Percentiles rank a stretch among this genome's conserved stretches.
These are phyloP conservation scores for Daldinia caldariorum DNA, from an alignment of 495 filamentous ascomycete species.

Conservation along the genomic window DNA sequence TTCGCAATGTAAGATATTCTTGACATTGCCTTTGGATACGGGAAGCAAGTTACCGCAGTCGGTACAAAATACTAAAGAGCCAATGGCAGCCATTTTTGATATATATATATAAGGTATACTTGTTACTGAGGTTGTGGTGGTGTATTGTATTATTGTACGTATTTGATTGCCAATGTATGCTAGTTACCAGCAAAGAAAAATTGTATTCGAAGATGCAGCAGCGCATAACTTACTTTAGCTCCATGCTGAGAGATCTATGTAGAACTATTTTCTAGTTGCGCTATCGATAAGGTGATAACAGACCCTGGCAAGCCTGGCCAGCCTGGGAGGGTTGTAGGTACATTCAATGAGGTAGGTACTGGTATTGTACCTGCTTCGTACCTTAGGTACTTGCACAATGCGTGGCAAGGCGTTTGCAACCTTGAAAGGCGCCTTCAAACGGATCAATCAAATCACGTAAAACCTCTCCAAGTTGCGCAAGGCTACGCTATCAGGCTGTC, in stretches of 20 bases:
- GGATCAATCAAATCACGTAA: conserved; percentile 35
- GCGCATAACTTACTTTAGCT: not conserved
- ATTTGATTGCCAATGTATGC: not conserved
- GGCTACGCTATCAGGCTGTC: conserved; percentile 35
- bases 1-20: conserved; percentile 80
- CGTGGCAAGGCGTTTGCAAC: conserved; percentile 12
- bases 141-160: not conserved
- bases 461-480: conserved; percentile 33
- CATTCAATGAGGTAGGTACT: not conserved
- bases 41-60: conserved; percentile 93
- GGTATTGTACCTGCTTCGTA: too few species aligned
- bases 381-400: conserved; percentile 8
- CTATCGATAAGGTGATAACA: conserved; percentile 5
- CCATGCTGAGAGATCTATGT: not conserved
- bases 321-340: too few species aligned
- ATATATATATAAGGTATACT: not conserved
- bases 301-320: too few species aligned
- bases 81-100: conserved; percentile 78
- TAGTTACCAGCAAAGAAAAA: not conserved
- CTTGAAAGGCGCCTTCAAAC: too few species aligned
- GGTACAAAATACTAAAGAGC: conserved; percentile 91
- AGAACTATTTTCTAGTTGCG: not conserved
- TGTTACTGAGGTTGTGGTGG: not conserved
- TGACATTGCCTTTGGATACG: conserved; percentile 74
- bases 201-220: not conserved